Evolutionary conservation across 345 rosid species (phyloP).

Genomic region (Eucalyptus polyanthemos): DNA sequence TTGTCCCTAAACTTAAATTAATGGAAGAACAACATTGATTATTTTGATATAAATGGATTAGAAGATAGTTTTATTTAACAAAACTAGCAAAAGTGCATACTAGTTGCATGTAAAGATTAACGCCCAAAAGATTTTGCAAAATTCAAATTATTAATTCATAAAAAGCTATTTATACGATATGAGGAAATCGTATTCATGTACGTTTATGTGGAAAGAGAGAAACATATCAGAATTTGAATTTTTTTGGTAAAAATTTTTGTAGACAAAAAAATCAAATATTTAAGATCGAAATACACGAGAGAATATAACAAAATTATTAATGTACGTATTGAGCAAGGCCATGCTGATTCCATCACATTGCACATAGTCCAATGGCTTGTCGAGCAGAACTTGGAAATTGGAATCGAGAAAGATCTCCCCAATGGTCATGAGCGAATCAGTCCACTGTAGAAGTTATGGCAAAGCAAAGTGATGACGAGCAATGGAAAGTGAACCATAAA

Average conservation of each 20-base stretch:
- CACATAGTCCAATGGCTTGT: background rate
- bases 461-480: too few relatives aligned
- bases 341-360: background rate
- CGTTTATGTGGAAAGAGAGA: background rate
- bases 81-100: background rate
- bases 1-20: background rate
- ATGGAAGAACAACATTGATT: background rate
- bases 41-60: too few relatives aligned
- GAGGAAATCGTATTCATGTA: background rate
- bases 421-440: background rate
- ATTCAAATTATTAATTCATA: background rate
- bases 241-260: background rate
- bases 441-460: background rate
- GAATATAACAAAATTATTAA: background rate
- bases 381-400: background rate
- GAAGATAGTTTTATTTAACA: background rate
- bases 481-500: too few relatives aligned
- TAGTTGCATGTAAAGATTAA: background rate
- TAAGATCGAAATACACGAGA: background rate
- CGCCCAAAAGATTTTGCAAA: background rate
- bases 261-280: background rate
- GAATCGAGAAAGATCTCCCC: background rate
- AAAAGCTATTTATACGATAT: background rate
- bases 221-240: background rate
- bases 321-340: fast-evolving